Percentiles rank a stretch among this genome's conserved stretches.
Conservation (phyloP, 1,139 yeast genomes). For the Yamadazyma jaroonii region DNA sequence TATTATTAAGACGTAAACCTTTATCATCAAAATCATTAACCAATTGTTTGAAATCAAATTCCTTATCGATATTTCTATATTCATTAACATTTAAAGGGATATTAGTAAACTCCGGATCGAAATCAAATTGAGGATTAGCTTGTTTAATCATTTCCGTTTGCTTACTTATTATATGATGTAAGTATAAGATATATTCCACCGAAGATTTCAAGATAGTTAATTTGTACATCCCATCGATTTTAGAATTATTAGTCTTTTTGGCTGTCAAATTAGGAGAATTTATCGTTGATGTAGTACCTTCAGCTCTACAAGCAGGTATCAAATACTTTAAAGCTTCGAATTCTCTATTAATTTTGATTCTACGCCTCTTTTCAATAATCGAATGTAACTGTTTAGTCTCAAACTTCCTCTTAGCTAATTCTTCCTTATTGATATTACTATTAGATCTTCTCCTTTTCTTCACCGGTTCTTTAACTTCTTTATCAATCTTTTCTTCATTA, state of each 20-base stretch:
- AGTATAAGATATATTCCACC: conserved; percentile 72
- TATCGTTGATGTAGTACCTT: conserved; percentile 8
- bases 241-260: conserved; percentile 18
- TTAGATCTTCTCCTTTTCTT: conserved; percentile 48
- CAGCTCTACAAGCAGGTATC: conserved; percentile 65
- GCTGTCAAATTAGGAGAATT: conserved; percentile 9
- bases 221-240: conserved; percentile 72
- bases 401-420: conserved; percentile 50
- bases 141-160: conserved; percentile 37
- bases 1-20: background rate
- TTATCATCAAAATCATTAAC: conserved; percentile 6
- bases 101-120: conserved; percentile 46
- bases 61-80: conserved; percentile 57
- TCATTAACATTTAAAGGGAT: conserved; percentile 55
- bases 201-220: conserved; percentile 76
- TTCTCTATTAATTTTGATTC: conserved; percentile 77
- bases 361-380: conserved; percentile 74
- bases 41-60: conserved; percentile 43
- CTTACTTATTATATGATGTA: conserved; percentile 56
- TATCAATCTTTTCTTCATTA: background rate
- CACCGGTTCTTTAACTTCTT: conserved; percentile 2
- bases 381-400: conserved; percentile 70
- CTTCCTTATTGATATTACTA: conserved; percentile 48
- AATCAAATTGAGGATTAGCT: conserved; percentile 23
- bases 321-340: conserved; percentile 76